Percentiles rank a stretch among this genome's conserved stretches.
Evolutionary conservation across 2,329 filamentous ascomycete species (phyloP).

Genomic region (Phialocephala subalpina): DNA sequence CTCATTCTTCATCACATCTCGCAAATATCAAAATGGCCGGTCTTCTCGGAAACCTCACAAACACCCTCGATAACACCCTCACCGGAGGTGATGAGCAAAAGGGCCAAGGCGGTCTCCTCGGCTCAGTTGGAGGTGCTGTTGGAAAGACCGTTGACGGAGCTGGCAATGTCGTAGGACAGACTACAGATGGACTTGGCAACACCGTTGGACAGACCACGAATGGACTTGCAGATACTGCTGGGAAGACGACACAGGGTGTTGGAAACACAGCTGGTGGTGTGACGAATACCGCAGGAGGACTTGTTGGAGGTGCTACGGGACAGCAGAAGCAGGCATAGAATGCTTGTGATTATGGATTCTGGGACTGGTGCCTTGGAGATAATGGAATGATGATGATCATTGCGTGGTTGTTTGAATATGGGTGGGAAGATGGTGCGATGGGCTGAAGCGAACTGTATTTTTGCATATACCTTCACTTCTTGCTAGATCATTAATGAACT

Average conservation of each 20-base stretch:
- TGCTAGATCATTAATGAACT: background rate
- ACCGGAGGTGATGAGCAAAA: constrained; percentile 49
- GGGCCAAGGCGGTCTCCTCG: constrained; percentile 49
- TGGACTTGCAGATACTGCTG: constrained; percentile 33
- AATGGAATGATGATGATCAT: background rate
- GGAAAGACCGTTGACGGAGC: constrained; percentile 47
- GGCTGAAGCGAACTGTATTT: background rate
- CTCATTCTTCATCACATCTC: constrained; percentile 12
- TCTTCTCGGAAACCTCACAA: constrained; percentile 46
- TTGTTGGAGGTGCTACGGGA: constrained; percentile 15
- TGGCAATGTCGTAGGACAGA: constrained; percentile 44
- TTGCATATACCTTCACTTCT: background rate
- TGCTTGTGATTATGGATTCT: background rate
- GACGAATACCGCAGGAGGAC: background rate
- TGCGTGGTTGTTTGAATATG: too few species aligned
- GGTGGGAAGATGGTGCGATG: background rate
- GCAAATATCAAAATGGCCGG: constrained; percentile 39
- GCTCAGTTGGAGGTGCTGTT: constrained; percentile 42
- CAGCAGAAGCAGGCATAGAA: background rate
- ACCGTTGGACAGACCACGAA: constrained; percentile 41
- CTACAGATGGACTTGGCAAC: constrained; percentile 44
- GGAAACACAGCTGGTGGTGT: constrained; percentile 28
- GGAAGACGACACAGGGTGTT: constrained; percentile 32
- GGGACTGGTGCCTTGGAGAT: background rate
- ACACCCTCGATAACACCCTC: constrained; percentile 48